These are phyloP conservation scores for Lonicera japonica DNA, from an alignment of 129 eudicot species.

Conservation along the genomic window DNA sequence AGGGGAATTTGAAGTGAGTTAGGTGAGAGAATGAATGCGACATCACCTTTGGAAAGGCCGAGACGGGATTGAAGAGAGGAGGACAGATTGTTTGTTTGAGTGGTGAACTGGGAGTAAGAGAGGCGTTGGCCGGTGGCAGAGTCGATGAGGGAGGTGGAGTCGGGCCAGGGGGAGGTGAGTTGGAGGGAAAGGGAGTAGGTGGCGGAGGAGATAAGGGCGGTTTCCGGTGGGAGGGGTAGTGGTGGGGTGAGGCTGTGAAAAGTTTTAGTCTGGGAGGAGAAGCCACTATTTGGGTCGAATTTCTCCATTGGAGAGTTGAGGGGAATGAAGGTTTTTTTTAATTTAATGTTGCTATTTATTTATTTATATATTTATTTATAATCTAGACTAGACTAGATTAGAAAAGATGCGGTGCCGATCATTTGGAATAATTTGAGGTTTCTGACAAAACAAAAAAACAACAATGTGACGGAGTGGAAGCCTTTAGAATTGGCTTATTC, in stretches of 20 bases:
- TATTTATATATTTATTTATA: too few species aligned
- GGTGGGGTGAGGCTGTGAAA: constrained; percentile 12
- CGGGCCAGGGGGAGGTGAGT: neutral
- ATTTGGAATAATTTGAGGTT: too few species aligned
- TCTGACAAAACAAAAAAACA: too few species aligned
- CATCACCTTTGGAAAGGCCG: constrained; percentile 10
- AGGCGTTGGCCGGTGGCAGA: constrained; percentile 3
- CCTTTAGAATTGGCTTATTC: too few species aligned
- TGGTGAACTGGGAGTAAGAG: constrained; percentile 15
- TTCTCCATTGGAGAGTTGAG: too few species aligned
- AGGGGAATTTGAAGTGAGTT: constrained; percentile 7
- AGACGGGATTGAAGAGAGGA: neutral
- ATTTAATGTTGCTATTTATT: too few species aligned
- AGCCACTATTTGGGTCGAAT: constrained; percentile 7
- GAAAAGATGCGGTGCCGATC: too few species aligned
- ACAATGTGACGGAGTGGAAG: too few species aligned
- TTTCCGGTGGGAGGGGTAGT: constrained; percentile 8
- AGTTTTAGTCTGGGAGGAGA: constrained; percentile 5
- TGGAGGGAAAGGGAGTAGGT: constrained; percentile 14
- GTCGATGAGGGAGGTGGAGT: constrained; percentile 8
- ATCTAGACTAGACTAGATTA: too few species aligned
- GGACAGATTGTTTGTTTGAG: neutral
- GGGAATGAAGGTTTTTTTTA: too few species aligned
- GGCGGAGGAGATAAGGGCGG: constrained; percentile 6
- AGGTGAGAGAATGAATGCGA: constrained; percentile 13